These are phyloP conservation scores for Diplodia corticola DNA, from an alignment of 2,329 filamentous ascomycete genomes.

Conservation along the genomic window DNA sequence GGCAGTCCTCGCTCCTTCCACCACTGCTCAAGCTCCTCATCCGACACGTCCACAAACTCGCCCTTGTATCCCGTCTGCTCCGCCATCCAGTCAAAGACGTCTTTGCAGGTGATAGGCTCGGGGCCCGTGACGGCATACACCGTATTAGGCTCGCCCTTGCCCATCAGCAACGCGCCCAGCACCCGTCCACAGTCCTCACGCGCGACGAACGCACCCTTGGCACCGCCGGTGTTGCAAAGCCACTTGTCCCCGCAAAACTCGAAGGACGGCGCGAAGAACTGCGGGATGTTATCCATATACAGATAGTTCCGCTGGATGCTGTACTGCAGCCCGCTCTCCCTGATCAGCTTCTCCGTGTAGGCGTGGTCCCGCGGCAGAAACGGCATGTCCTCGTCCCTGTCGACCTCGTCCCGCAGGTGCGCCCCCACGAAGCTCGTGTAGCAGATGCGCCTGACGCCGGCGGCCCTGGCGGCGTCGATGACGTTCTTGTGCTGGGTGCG, in stretches of 20 bases:
- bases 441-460: background rate
- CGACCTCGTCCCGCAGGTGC: background rate
- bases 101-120: background rate
- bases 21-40: conserved; percentile 4
- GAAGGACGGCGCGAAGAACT: background rate
- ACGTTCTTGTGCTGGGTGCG: background rate
- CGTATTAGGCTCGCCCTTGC: background rate
- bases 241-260: background rate
- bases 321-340: background rate
- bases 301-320: background rate
- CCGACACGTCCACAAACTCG: conserved; percentile 1
- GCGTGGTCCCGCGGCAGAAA: conserved; percentile 13
- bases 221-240: background rate
- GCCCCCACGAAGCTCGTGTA: conserved; percentile 10
- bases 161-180: conserved; percentile 3
- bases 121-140: background rate
- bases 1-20: background rate
- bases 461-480: background rate
- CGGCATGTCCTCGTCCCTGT: background rate
- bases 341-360: background rate
- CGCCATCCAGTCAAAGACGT: conserved; percentile 8
- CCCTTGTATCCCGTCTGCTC: background rate
- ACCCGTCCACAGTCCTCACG: background rate
- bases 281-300: background rate
- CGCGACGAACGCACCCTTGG: background rate